Conservation (phyloP, 176 grass and related monocot species). For the Rhynchospora tenuis region DNA sequence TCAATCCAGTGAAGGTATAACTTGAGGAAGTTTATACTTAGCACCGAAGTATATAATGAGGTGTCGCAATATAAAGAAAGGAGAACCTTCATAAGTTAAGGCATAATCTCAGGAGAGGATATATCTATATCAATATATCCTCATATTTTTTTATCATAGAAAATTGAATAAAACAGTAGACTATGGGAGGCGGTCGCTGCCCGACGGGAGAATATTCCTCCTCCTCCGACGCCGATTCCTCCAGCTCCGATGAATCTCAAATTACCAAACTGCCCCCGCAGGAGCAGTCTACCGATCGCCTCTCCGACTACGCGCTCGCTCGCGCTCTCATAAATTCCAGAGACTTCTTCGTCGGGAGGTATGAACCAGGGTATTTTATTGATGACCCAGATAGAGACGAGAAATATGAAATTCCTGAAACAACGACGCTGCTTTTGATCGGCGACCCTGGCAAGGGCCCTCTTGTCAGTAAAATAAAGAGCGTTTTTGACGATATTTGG, state of each 20-base stretch:
- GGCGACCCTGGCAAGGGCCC: conserved; percentile 77
- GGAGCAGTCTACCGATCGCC: background rate
- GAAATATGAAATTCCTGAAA: conserved; percentile 54
- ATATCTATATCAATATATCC: background rate
- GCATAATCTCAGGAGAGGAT: background rate
- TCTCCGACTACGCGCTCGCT: conserved; percentile 1
- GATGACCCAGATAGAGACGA: conserved; percentile 35
- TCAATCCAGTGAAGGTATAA: too few species aligned
- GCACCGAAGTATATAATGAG: conserved; percentile 2
- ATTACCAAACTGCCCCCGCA: background rate
- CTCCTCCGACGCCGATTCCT: background rate
- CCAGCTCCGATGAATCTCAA: background rate
- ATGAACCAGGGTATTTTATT: conserved; percentile 61
- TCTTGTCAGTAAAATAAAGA: conserved; percentile 63
- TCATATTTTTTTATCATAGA: background rate
- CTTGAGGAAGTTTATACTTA: too few species aligned
- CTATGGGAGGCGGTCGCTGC: conserved; percentile 17
- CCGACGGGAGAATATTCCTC: background rate
- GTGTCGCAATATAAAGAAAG: background rate
- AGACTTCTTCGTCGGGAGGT: conserved; percentile 17
- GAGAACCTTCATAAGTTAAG: background rate
- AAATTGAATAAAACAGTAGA: background rate
- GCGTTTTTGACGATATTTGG: conserved; percentile 49
- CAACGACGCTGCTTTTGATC: conserved; percentile 58
- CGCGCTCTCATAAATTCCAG: background rate